Evolutionary conservation across 257 asterid species (phyloP), one percentile per base, ranked within the genome.

Genomic region (Ophiorrhiza pumila): DNA sequence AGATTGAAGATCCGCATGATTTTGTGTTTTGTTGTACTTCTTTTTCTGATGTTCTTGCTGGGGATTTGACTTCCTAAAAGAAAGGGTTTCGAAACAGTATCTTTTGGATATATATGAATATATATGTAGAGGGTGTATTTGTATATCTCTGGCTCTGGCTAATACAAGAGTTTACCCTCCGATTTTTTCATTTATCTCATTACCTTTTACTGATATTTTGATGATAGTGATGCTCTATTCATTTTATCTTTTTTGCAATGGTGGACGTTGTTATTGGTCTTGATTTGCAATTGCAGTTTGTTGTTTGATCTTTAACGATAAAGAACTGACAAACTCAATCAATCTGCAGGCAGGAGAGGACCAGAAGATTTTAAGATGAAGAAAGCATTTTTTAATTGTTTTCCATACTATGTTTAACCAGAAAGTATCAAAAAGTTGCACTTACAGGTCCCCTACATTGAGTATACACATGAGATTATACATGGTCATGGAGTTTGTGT

Each of bases 91-190:
- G 45, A 71, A 65, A 73, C 79, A 77, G 70, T 76, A 41, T 61
- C 66, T 72, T 75, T 84, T 82, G 92, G 83, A 85, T 85, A 81
- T 83, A 69, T 47, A 76, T 37, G 63, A 39, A 80, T 49, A 72
- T 79, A 50, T 62, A 59, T 77, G 86, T 80, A 86, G 81, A 78
- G 81, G 88, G 88, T 71, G 87, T 75, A 76, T 84, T 61, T 82
- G 80, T 81, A 74, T 78, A 49, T 80, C 77, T 83, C 72, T 83
- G 80, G 80, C 79, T n/a, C 12, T 68, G 34, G 59, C 60, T 71
- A 81, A 78, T 80, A 73, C 84, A 74, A 75, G 73, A 82, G 79
- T 50, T 69, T 74, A 81, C 83, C 83, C 66, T 78, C 76, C 75
- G 65, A 73, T 75, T 75, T 65, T 79, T 76, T 83, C 61, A 45